Evolutionary conservation across 2,329 filamentous ascomycete species (phyloP).

Genomic region (Trichophyton mentagrophytes): DNA sequence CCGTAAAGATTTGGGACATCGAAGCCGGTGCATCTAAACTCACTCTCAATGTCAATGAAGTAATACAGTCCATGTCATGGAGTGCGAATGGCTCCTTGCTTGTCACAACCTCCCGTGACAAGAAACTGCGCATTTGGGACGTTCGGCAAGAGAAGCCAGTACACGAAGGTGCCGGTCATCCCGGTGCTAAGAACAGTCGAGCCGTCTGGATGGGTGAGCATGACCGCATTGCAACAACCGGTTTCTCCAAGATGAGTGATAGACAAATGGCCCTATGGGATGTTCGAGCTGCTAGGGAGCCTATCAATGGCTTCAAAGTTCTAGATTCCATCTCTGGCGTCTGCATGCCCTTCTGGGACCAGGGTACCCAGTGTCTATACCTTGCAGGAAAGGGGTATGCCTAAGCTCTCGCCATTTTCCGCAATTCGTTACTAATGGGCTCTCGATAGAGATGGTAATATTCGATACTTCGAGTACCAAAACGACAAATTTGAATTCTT

Average conservation of each 20-base stretch:
- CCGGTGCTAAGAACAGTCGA: conserved; percentile 93
- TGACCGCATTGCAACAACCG: conserved; percentile 88
- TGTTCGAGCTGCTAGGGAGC: conserved; percentile 62
- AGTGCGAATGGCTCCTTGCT: conserved; percentile 76
- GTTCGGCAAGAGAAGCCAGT: conserved; percentile 80
- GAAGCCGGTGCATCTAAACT: conserved; percentile 61
- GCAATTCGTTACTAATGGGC: conserved; percentile 4
- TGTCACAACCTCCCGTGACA: conserved; percentile 90
- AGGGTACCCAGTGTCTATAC: conserved; percentile 88
- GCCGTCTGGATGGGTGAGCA: conserved; percentile 96
- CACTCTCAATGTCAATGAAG: conserved; percentile 73
- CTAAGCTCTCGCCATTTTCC: conserved; percentile 6
- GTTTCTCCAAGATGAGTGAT: conserved; percentile 97
- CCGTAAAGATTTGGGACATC: conserved; percentile 92
- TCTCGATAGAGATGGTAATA: conserved; percentile 71
- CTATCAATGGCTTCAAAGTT: conserved; percentile 78
- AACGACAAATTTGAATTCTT: conserved; percentile 98
- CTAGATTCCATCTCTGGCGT: conserved; percentile 95
- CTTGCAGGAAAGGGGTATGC: conserved; percentile 90
- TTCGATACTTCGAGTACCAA: conserved; percentile 95
- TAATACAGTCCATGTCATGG: conserved; percentile 93
- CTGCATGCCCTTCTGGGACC: conserved; percentile 99
- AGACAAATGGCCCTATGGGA: conserved; percentile 94
- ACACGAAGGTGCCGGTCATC: conserved; percentile 73
- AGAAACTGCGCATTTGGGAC: conserved; percentile 97